Percentiles rank a stretch among this genome's conserved stretches.
phyloP scores from a whole-genome alignment of 2,329 filamentous ascomycete species.

The Colletotrichum karsti region DNA sequence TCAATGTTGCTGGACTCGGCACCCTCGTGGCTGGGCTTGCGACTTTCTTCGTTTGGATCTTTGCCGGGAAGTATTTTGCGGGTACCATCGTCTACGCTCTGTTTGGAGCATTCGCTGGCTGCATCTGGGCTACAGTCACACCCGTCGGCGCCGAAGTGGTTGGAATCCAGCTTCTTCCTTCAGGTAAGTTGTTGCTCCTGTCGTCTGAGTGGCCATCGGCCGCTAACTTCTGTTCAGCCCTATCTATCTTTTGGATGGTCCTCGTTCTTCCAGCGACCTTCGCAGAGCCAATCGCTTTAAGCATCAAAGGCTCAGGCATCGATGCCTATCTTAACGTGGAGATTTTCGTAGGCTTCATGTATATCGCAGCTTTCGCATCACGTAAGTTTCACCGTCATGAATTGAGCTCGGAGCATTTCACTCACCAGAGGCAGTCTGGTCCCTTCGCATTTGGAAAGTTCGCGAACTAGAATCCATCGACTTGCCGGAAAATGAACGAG shows the following conservation, averaged over 20 bases:
- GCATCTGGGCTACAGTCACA: slow-evolving; percentile 74
- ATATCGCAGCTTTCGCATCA: slow-evolving; percentile 60
- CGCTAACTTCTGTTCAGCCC: slow-evolving; percentile 37
- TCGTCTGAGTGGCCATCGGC: accelerated
- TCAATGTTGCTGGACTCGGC: slow-evolving; percentile 75
- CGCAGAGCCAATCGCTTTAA: slow-evolving; percentile 69
- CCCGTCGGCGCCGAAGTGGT: slow-evolving; percentile 80
- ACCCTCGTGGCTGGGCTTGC: slow-evolving; percentile 73
- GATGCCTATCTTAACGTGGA: slow-evolving; percentile 61
- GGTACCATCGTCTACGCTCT: slow-evolving; percentile 77
- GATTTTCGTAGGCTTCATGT: slow-evolving; percentile 70
- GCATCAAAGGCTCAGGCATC: slow-evolving; percentile 53
- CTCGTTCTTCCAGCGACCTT: slow-evolving; percentile 77
- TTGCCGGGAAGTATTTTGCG: slow-evolving; percentile 69
- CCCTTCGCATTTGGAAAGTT: slow-evolving; percentile 29
- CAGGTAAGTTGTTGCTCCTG: slow-evolving; percentile 47
- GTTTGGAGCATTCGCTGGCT: slow-evolving; percentile 74
- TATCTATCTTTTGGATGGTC: slow-evolving; percentile 77
- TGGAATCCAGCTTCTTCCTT: slow-evolving; percentile 73
- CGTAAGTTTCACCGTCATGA: slow-evolving; percentile 34
- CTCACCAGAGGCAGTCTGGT: slow-evolving; percentile 21
- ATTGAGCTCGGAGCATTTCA: accelerated
- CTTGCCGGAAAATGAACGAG: background rate
- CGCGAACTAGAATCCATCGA: slow-evolving; percentile 18
- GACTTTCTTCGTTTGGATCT: slow-evolving; percentile 77